Percentiles rank a stretch among this genome's conserved stretches.
phyloP scores from a whole-genome alignment of 495 filamentous ascomycete genomes.

The Aspergillus egyptiacus region DNA sequence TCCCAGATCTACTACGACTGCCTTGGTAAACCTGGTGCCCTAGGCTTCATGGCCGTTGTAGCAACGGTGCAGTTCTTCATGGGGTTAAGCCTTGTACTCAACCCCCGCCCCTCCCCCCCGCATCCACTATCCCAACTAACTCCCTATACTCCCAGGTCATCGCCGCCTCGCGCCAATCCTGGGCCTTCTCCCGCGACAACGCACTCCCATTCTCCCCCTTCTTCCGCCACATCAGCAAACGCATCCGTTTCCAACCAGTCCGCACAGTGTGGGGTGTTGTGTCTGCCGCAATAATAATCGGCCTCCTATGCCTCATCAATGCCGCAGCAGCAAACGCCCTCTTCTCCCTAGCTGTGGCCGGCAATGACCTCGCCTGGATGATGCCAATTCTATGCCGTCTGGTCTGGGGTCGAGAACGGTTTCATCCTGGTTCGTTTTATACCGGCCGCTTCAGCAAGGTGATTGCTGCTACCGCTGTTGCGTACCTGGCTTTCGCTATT shows the following conservation, averaged over 20 bases:
- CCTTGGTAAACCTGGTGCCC: conserved; percentile 38
- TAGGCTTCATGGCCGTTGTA: conserved; percentile 39
- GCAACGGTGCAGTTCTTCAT: conserved; percentile 40
- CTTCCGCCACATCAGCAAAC: conserved; percentile 52
- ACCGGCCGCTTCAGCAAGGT: conserved; percentile 49
- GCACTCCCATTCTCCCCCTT: conserved; percentile 57
- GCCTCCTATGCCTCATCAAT: conserved; percentile 54
- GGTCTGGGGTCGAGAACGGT: conserved; percentile 55
- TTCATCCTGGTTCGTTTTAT: conserved; percentile 59
- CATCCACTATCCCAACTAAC: background rate
- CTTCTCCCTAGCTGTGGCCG: conserved; percentile 58
- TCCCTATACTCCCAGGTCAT: conserved; percentile 31
- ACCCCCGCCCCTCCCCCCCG: too few relatives aligned
- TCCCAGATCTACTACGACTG: conserved; percentile 39
- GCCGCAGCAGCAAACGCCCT: conserved; percentile 53
- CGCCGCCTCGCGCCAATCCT: conserved; percentile 52
- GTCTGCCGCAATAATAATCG: conserved; percentile 46
- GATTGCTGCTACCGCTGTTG: conserved; percentile 48
- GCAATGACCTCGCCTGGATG: conserved; percentile 59
- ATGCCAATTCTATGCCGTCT: conserved; percentile 57
- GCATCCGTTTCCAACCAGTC: conserved; percentile 55
- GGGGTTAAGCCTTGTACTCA: conserved; percentile 39
- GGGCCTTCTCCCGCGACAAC: conserved; percentile 58
- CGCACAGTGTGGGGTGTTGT: conserved; percentile 57
- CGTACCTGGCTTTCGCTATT: conserved; percentile 52